Evolutionary conservation across 148 eudicot species (phyloP), one percentile per base, ranked within the genome.

Genomic region (Dysphania ambrosioides): DNA sequence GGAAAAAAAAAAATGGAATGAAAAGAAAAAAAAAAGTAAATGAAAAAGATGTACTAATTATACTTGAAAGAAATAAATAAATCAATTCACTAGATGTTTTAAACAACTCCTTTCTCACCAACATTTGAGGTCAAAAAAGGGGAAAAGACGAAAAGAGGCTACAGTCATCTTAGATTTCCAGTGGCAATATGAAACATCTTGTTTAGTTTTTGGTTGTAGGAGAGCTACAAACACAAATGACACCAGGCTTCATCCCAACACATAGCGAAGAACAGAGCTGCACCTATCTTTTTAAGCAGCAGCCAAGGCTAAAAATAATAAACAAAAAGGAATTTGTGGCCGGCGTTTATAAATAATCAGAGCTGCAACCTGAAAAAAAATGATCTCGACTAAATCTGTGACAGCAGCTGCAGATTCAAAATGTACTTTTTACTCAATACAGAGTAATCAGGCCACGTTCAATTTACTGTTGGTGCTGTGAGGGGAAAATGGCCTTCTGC

Each of bases 81-180:
- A 84, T 78, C 82, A 84, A 81, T 84, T 79, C 80, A 81, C 84
- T 84, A 81, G 47, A 75, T 47, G 72, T 72, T 76, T 72, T 61
- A 74, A 70, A 74, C n/a, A n/a, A n/a, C 72, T 67, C 79, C 86
- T 74, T 75, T 70, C 74, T 65, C 75, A 75, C 71, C 42, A 68
- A 77, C 76, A 80, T 66, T 68, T 49, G 56, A 55, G 74, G 78
- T 51, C 65, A 66, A 74, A 64, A 77, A 70, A 72, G 35, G 58
- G 44, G 58, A 47, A 69, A 40, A 19, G 18, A 63, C 70, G 42
- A 15, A 59, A 63, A 53, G 70, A 74, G 40, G 38, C 76, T 80
- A 74, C 83, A 80, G 78, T 77, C 77, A 81, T 68, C 86, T 77
- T 75, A 70, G 70, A 61, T 72, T 69, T 77, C 82, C 78, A 81